Conservation (phyloP, 2,329 filamentous ascomycete genomes). For the Trichophyton schoenleinii region DNA sequence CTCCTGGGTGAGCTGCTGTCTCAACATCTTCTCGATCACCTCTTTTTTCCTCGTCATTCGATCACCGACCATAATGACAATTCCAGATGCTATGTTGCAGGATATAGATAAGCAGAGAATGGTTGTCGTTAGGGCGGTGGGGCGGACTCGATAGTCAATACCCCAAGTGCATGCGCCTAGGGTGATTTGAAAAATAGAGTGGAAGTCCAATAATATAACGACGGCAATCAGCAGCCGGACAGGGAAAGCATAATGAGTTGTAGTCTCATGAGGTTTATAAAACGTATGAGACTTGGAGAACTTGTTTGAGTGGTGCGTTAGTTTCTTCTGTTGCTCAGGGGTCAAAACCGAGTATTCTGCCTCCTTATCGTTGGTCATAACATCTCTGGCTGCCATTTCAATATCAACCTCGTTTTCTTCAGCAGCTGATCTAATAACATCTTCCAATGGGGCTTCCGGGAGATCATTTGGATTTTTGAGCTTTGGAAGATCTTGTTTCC, state of each 20-base stretch:
- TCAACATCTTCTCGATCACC: slow-evolving; percentile 61
- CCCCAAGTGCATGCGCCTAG: slow-evolving; percentile 69
- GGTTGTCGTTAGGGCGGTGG: slow-evolving; percentile 61
- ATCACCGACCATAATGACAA: slow-evolving; percentile 66
- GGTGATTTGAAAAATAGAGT: slow-evolving; percentile 67
- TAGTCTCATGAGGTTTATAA: slow-evolving; percentile 78
- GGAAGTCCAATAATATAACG: slow-evolving; percentile 65
- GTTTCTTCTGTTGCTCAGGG: slow-evolving; percentile 51
- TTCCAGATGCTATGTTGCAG: slow-evolving; percentile 62
- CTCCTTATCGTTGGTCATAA: slow-evolving; percentile 35
- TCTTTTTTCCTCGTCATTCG: slow-evolving; percentile 73
- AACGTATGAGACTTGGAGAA: slow-evolving; percentile 75
- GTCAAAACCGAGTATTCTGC: slow-evolving; percentile 52
- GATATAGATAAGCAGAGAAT: slow-evolving; percentile 70
- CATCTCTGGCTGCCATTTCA: slow-evolving; percentile 28
- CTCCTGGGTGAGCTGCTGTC: slow-evolving; percentile 60
- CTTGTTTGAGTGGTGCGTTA: slow-evolving; percentile 67
- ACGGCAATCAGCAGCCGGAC: slow-evolving; percentile 61
- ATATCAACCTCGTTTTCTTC: slow-evolving; percentile 33
- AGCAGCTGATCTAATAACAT: slow-evolving; percentile 30
- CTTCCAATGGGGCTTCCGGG: slow-evolving; percentile 3
- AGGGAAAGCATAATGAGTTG: slow-evolving; percentile 69
- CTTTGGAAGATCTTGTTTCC: slow-evolving; percentile 48
- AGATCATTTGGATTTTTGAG: slow-evolving; percentile 59
- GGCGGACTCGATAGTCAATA: slow-evolving; percentile 57